These are phyloP conservation scores for Helianthus tuberosus DNA, from an alignment of 129 eudicot genomes.

Conservation along the genomic window DNA sequence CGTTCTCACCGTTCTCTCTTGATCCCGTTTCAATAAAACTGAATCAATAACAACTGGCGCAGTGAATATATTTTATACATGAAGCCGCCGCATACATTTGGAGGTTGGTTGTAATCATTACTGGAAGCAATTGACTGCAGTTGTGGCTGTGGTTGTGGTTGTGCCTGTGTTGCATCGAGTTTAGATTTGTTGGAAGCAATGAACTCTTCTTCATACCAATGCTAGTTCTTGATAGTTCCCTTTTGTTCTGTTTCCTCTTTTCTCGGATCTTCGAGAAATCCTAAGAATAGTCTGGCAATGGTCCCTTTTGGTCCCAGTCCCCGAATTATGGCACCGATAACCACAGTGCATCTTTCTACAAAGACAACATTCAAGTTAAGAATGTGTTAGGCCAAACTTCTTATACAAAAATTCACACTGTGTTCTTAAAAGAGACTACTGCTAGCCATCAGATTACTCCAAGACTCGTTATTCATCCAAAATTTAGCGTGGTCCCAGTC, in stretches of 20 bases:
- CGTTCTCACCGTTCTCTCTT: no score
- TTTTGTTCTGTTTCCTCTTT: conserved; percentile 88
- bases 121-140: conserved; percentile 27
- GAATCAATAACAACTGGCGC: no score
- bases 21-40: no score
- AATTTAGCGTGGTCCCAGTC: conserved; percentile 99
- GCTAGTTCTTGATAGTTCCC: conserved; percentile 91
- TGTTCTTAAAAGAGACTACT: no score
- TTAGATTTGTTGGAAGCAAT: conserved; percentile 47
- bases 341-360: conserved; percentile 83
- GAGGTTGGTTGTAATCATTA: conserved; percentile 56
- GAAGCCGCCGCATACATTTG: conserved; percentile 60
- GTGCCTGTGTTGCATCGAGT: conserved; percentile 12
- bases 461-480: no score
- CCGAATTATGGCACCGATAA: conserved; percentile 98
- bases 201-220: conserved; percentile 92
- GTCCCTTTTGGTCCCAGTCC: conserved; percentile 96
- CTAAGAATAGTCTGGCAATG: conserved; percentile 83
- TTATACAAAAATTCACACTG: no score
- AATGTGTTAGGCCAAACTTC: conserved; percentile 1
- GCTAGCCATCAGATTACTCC: no score
- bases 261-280: conserved; percentile 94
- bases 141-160: no score
- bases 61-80: no score
- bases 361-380: not conserved